phyloP scores from a whole-genome alignment of 2,329 filamentous ascomycete genomes.

The Talaromyces atroroseus region DNA sequence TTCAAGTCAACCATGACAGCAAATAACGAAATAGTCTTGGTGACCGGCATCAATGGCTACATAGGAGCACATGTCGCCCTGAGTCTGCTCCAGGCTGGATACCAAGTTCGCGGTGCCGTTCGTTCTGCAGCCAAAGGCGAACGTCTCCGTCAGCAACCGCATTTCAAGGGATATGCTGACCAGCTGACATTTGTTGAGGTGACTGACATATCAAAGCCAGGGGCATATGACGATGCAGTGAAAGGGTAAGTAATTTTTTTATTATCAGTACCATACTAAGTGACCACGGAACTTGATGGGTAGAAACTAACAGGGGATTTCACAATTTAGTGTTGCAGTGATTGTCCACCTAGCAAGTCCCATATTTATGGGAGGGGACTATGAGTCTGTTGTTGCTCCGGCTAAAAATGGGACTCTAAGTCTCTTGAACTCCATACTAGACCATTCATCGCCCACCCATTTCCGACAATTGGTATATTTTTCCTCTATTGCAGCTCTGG shows the following conservation, averaged over 20 bases:
- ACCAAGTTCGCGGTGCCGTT: conserved; percentile 35
- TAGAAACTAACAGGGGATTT: background rate
- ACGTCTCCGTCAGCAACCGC: conserved; percentile 17
- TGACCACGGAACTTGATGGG: background rate
- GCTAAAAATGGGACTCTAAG: conserved; percentile 19
- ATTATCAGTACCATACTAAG: background rate
- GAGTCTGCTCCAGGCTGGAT: conserved; percentile 33
- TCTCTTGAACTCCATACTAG: conserved; percentile 17
- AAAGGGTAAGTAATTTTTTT: conserved; percentile 1
- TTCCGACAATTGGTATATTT: conserved; percentile 19
- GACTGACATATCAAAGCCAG: conserved; percentile 28
- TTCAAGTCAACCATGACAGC: background rate
- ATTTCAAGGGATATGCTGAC: conserved; percentile 19
- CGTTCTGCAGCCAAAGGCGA: conserved; percentile 23
- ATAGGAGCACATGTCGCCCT: conserved; percentile 34
- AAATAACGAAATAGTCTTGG: conserved; percentile 22
- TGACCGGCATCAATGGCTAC: conserved; percentile 40
- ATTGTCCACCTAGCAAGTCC: conserved; percentile 1
- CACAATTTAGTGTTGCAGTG: background rate
- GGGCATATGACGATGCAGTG: conserved; percentile 35
- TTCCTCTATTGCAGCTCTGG: conserved; percentile 20
- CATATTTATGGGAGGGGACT: conserved; percentile 1
- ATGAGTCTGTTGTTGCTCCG: conserved; percentile 17
- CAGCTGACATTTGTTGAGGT: conserved; percentile 25
- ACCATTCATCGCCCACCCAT: conserved; percentile 14